Conservation (phyloP, 202 grass and related monocot species). For the Cymbopogon flexuosus region DNA sequence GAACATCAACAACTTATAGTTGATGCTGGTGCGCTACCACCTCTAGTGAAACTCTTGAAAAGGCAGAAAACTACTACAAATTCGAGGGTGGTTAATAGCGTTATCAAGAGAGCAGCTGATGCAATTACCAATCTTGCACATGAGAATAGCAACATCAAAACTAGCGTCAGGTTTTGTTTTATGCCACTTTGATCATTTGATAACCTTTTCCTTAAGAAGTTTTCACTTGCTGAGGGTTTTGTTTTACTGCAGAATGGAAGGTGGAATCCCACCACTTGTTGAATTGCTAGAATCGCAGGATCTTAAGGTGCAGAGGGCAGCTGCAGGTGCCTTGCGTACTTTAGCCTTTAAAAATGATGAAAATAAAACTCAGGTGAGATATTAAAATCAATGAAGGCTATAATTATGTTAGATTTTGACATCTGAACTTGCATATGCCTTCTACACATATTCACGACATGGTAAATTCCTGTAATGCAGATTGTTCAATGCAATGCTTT, state of each 20-base stretch:
- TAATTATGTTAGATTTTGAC: constrained; percentile 21
- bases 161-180: constrained; percentile 69
- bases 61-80: constrained; percentile 63
- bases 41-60: constrained; percentile 75
- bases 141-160: constrained; percentile 99
- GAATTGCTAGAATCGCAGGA: constrained; percentile 85
- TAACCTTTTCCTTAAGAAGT: neutral
- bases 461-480: constrained; percentile 33
- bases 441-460: neutral
- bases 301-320: constrained; percentile 98
- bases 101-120: constrained; percentile 97
- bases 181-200: neutral
- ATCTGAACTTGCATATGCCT: constrained; percentile 9
- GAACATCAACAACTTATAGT: constrained; percentile 99
- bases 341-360: constrained; percentile 99
- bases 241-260: constrained; percentile 68
- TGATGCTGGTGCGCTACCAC: constrained; percentile 90
- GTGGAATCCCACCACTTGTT: constrained; percentile 96
- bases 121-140: constrained; percentile 99
- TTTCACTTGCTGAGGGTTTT: constrained; percentile 34
- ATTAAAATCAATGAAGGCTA: constrained; percentile 5
- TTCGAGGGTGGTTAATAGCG: constrained; percentile 82
- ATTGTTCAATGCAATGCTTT: constrained; percentile 97
- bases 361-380: constrained; percentile 80
- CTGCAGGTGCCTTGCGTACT: constrained; percentile 87